Base-by-base conservation (phyloP, 108 stramenopile species). In the Aurantiochytrium sp. region DNA sequence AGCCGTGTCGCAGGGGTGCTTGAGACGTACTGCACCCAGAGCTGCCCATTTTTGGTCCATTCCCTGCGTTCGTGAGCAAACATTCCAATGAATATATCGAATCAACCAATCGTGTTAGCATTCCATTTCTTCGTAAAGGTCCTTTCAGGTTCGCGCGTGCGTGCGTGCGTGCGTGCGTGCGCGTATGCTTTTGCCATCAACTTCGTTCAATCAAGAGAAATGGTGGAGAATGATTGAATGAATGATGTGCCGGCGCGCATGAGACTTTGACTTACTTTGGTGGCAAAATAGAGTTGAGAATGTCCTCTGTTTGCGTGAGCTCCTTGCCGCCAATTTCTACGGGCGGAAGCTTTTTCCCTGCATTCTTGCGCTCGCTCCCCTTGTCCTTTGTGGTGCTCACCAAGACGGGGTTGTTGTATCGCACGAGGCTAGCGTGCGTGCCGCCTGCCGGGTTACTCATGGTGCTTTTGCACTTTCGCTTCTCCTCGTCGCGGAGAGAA, bases 21-120 rank as follows among this genome's bases (percentile, higher is more conserved):
- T 18, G 92, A 92, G 14, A 95, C 95, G 87, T 94, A 94, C 87
- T 95, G 95, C 58, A 95, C 92, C 95, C 95, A 95, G 28, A 94
- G 93, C 91, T 94, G 93, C 44, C 94, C 94, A 58, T 95, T 93
- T 60, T 93, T 92, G 3, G 95, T 95, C 94, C 94, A 94, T 87
- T 95, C 95, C 44, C 95, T 93, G 91, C 12, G 8, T 8, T 23
- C 19, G n/a, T 23, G 59, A 5, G 59, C 23, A 23, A 19, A 5
- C 2, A 4, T 23, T 5, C 5, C 8, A 21, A 35, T 0, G 0
- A 44, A 16, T 71, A 16, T 0, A 23, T 14, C 3, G 2, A n/a
- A 23, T n/a, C 14, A 16, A 4, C 16, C 69, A 16, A n/a, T 12
- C 14, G 21, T 2, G 14, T 14, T 14, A 71, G n/a, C 69, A 71